These are phyloP conservation scores for Boletus rubescentipes DNA, from an alignment of 768 basidiomycete species.

Conservation along the genomic window DNA sequence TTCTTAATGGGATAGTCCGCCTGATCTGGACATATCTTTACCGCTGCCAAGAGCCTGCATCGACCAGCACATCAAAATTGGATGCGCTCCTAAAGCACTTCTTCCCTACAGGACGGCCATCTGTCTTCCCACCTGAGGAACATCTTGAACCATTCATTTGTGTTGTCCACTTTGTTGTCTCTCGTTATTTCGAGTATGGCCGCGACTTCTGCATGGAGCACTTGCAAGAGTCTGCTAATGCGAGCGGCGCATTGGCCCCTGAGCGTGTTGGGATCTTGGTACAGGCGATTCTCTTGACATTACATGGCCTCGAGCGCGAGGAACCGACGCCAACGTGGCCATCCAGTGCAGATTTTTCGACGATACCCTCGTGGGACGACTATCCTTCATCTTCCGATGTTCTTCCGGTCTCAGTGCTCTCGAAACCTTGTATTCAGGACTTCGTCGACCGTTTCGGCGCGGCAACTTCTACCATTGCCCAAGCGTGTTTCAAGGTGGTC, in stretches of 20 bases:
- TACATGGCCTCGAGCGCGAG: conserved; percentile 73
- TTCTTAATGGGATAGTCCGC: conserved; percentile 81
- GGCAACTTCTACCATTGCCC: conserved; percentile 55
- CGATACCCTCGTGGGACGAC: conserved; percentile 52
- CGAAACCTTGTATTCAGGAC: conserved; percentile 68
- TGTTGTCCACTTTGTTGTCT: conserved; percentile 79
- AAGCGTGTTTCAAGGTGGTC: conserved; percentile 58
- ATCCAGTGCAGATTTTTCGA: conserved; percentile 63
- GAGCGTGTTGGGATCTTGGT: conserved; percentile 75
- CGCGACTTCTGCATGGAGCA: conserved; percentile 78
- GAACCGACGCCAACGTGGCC: conserved; percentile 76
- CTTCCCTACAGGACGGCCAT: conserved; percentile 69
- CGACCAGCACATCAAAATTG: conserved; percentile 77
- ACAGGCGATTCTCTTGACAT: conserved; percentile 72
- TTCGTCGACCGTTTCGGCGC: conserved; percentile 67
- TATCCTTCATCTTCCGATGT: conserved; percentile 70
- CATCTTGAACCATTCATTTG: conserved; percentile 74
- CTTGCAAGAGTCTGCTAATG: conserved; percentile 62
- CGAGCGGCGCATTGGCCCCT: conserved; percentile 52
- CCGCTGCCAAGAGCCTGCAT: conserved; percentile 81
- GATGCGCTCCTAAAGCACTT: conserved; percentile 74
- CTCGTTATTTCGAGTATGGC: conserved; percentile 83
- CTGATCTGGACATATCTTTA: conserved; percentile 95
- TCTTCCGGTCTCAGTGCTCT: conserved; percentile 51
- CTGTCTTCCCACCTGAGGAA: conserved; percentile 68